Conservation (phyloP, 2,329 filamentous ascomycete genomes). For the Botrytis tulipae region DNA sequence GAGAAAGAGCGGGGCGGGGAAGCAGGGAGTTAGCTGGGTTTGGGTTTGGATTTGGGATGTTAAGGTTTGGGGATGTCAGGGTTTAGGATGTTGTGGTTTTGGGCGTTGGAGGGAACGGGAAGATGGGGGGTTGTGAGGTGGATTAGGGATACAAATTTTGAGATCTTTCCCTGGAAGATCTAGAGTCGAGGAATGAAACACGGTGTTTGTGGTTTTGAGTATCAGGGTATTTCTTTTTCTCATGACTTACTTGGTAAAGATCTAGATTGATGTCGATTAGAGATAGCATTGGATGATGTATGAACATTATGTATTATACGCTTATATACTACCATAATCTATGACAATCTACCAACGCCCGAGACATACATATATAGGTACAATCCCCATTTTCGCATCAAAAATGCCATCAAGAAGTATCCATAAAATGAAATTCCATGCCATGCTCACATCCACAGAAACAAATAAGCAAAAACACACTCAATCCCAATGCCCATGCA, state of each 20-base stretch:
- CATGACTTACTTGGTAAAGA: too few relatives aligned
- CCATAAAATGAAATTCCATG: not conserved
- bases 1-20: not conserved
- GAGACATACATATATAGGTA: not conserved
- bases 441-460: not conserved
- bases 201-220: not conserved
- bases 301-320: not conserved
- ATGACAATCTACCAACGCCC: not conserved
- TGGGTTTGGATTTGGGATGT: too few relatives aligned
- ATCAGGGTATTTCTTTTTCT: not conserved
- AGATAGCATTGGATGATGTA: not conserved
- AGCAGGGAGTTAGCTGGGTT: not conserved
- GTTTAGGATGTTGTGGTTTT: too few relatives aligned
- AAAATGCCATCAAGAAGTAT: not conserved
- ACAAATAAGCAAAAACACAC: not conserved
- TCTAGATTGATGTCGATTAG: too few relatives aligned
- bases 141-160: too few relatives aligned
- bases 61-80: too few relatives aligned
- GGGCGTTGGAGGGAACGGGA: too few relatives aligned
- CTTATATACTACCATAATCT: not conserved
- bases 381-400: not conserved
- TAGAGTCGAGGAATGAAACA: not conserved
- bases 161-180: accelerated
- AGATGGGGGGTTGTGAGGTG: too few relatives aligned
- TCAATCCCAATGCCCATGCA: slow-evolving; percentile 24